Evolutionary conservation across 192 early-diverging fungal species (phyloP).

Genomic region (Coemansia sp.): DNA sequence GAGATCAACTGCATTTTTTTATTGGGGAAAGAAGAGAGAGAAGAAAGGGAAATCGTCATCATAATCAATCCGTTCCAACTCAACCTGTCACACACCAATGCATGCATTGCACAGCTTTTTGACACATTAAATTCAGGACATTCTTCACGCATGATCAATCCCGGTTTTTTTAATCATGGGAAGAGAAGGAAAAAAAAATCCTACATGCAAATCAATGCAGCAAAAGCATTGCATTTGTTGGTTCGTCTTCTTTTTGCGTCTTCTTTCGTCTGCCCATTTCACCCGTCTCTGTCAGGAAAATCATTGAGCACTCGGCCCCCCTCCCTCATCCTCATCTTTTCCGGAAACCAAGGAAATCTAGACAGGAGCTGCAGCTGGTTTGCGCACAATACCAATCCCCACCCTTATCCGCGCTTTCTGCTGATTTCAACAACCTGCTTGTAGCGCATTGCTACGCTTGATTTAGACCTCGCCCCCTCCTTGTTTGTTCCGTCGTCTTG

Average conservation of each 20-base stretch:
- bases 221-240: too few species aligned
- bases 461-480: too few species aligned
- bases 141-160: not conserved
- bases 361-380: not conserved
- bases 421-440: not conserved
- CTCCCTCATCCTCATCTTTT: not conserved
- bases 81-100: not conserved
- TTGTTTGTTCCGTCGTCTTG: too few species aligned
- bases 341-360: not conserved
- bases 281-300: not conserved
- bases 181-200: not conserved
- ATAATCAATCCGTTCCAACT: not conserved
- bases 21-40: not conserved
- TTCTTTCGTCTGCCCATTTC: not conserved
- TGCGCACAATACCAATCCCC: not conserved
- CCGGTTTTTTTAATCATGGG: constrained; percentile 8
- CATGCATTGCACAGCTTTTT: not conserved
- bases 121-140: not conserved
- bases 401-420: not conserved
- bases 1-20: constrained; percentile 8
- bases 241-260: not conserved
- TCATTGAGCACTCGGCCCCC: not conserved
- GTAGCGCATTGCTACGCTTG: not conserved
- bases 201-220: not conserved
- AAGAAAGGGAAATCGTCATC: not conserved